Conservation (phyloP, 1,284 basidiomycete species). For the Pseudozyma tsukubaensis region DNA sequence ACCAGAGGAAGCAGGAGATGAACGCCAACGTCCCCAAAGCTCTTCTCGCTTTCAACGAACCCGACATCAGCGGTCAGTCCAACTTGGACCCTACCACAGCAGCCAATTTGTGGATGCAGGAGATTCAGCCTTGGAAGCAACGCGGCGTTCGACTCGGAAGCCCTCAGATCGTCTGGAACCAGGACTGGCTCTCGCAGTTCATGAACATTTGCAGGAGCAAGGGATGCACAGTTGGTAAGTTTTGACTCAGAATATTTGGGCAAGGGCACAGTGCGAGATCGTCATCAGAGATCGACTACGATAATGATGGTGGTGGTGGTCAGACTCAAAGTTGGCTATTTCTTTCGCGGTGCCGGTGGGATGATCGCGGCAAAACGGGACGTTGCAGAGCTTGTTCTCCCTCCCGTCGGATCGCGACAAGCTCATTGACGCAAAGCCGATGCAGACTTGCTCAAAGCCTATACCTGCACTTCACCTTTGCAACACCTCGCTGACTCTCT, state of each 20-base stretch:
- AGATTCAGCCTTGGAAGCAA: conserved; percentile 59
- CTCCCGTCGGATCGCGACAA: no score
- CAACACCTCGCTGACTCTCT: conserved; percentile 25
- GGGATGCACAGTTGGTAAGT: conserved; percentile 56
- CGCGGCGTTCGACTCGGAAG: conserved; percentile 57
- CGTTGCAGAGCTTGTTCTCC: no score
- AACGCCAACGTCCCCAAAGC: conserved; percentile 38
- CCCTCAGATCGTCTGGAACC: conserved; percentile 64
- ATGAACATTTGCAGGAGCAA: conserved; percentile 50
- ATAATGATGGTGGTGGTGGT: no score
- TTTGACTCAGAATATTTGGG: no score
- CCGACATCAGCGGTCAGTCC: conserved; percentile 61
- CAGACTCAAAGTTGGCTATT: no score
- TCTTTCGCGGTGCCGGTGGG: no score
- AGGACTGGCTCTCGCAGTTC: conserved; percentile 57
- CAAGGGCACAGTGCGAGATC: not conserved
- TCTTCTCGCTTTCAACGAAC: conserved; percentile 64
- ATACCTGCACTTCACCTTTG: not conserved
- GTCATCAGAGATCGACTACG: no score
- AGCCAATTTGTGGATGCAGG: conserved; percentile 51
- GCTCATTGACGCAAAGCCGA: no score
- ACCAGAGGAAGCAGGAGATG: conserved; percentile 56
- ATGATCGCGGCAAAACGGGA: no score
- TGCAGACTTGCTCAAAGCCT: not conserved
- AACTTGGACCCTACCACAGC: conserved; percentile 49